Percentiles rank a stretch among this genome's conserved stretches.
Conservation (phyloP, 495 filamentous ascomycete species). For the Podospora comata region DNA sequence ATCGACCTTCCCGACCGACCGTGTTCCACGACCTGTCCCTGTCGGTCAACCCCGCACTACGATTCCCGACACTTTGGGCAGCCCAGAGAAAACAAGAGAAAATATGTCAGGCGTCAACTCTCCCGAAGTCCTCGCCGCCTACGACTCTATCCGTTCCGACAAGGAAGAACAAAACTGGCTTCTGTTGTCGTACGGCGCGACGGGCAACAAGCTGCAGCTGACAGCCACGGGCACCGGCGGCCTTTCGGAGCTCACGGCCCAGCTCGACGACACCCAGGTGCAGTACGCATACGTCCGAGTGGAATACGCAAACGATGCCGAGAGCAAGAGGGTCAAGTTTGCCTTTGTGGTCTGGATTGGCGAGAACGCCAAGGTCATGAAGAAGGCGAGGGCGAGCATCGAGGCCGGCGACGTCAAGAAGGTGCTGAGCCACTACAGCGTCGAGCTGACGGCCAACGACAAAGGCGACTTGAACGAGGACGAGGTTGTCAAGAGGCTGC, state of each 20-base stretch:
- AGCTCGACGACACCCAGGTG: constrained; percentile 49
- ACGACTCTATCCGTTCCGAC: constrained; percentile 54
- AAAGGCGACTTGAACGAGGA: constrained; percentile 51
- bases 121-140: constrained; percentile 47
- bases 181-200: constrained; percentile 50
- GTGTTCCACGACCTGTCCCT: neutral
- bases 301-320: constrained; percentile 59
- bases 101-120: constrained; percentile 46
- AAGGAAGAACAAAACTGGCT: constrained; percentile 56
- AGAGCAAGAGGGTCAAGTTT: constrained; percentile 58
- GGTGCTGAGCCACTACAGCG: constrained; percentile 51
- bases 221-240: constrained; percentile 50
- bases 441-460: constrained; percentile 52
- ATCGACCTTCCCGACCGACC: neutral
- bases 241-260: constrained; percentile 44
- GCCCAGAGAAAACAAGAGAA: neutral
- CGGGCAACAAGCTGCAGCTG: constrained; percentile 48
- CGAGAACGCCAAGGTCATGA: constrained; percentile 53
- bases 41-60: neutral
- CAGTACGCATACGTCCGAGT: constrained; percentile 57
- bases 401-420: constrained; percentile 56
- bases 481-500: constrained; percentile 48
- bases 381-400: constrained; percentile 56
- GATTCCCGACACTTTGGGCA: neutral
- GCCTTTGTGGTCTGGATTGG: constrained; percentile 57